These are phyloP conservation scores for Selaginella tamariscina DNA, from an alignment of 75 land plant species.

Conservation along the genomic window DNA sequence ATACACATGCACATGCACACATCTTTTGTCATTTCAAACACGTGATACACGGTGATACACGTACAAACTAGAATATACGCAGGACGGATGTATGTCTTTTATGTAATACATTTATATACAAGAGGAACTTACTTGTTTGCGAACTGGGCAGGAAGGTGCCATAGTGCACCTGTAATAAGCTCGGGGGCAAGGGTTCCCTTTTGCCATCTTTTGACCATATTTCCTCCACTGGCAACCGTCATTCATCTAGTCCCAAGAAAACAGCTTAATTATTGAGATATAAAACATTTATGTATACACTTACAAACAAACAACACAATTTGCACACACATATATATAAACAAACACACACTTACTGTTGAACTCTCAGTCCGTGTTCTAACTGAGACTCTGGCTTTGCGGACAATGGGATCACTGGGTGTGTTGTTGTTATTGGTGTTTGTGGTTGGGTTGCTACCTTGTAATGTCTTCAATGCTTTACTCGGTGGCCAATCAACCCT, in stretches of 20 bases:
- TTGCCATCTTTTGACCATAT: conserved; percentile 10
- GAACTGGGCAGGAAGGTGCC: conserved; percentile 3
- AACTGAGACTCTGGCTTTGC: conserved; percentile 10
- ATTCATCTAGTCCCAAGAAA: not conserved
- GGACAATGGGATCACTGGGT: conserved; percentile 4
- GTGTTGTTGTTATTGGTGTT: not conserved
- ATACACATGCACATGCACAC: not conserved
- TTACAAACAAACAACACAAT: too few relatives aligned
- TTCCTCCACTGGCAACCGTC: conserved; percentile 13
- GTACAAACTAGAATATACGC: not conserved
- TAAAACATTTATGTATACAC: not conserved
- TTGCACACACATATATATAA: too few relatives aligned
- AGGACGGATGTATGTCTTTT: not conserved
- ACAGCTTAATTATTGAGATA: not conserved
- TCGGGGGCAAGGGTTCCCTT: conserved; percentile 8
- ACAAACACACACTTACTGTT: not conserved
- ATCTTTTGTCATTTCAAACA: not conserved
- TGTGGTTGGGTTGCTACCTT: not conserved
- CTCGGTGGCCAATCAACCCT: not conserved
- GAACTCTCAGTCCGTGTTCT: not conserved
- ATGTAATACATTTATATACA: not conserved
- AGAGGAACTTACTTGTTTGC: conserved; percentile 7
- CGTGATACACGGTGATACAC: not conserved
- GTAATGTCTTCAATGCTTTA: not conserved
- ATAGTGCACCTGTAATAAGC: conserved; percentile 11